These are phyloP conservation scores for Clitopilus hobsonii DNA, from an alignment of 768 basidiomycete genomes.

Conservation along the genomic window DNA sequence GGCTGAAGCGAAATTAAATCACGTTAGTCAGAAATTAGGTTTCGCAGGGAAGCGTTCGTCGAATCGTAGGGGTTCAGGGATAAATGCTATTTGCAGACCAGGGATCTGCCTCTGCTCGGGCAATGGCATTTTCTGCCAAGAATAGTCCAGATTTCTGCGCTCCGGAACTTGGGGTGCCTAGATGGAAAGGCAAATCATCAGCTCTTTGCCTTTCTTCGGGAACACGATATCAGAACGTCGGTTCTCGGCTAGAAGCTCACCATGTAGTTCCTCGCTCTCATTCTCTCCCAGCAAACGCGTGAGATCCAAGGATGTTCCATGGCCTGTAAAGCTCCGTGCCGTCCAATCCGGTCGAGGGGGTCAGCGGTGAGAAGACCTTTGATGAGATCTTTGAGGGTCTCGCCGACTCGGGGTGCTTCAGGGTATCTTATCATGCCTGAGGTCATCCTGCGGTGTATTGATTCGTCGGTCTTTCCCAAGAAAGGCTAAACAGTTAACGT, in stretches of 20 bases:
- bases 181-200: no score
- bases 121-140: slow-evolving; percentile 34
- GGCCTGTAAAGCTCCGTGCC: slow-evolving; percentile 26
- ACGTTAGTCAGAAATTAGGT: not conserved
- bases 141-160: slow-evolving; percentile 12
- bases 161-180: slow-evolving; percentile 42
- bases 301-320: slow-evolving; percentile 40
- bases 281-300: slow-evolving; percentile 42
- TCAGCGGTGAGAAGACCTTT: slow-evolving; percentile 32
- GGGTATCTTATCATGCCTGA: slow-evolving; percentile 35
- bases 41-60: slow-evolving; percentile 29
- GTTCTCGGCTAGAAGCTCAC: slow-evolving; percentile 27
- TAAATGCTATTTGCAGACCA: slow-evolving; percentile 27
- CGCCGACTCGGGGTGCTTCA: slow-evolving; percentile 25
- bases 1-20: not conserved
- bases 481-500: slow-evolving; percentile 11
- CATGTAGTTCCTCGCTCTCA: slow-evolving; percentile 36
- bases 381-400: slow-evolving; percentile 37
- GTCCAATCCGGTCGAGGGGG: slow-evolving; percentile 34
- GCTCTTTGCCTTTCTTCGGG: no score
- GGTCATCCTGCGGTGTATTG: slow-evolving; percentile 21
- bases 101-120: slow-evolving; percentile 33
- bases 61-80: slow-evolving; percentile 27
- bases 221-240: no score
- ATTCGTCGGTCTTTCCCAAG: slow-evolving; percentile 12